phyloP scores from a whole-genome alignment of 2,329 filamentous ascomycete species.

The Curvularia sp. region DNA sequence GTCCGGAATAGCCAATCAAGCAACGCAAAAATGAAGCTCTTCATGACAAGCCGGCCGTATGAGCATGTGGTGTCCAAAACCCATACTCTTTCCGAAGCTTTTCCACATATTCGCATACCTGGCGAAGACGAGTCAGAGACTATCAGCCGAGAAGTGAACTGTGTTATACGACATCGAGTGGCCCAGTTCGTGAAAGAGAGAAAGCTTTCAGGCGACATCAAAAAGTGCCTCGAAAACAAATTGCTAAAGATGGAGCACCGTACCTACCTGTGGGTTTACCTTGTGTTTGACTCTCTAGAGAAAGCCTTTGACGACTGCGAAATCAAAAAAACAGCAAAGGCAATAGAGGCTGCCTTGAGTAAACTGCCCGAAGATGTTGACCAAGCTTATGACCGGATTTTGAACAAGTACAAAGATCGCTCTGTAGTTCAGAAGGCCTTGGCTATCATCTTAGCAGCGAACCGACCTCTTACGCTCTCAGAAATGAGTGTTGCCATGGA shows the following conservation, averaged over 20 bases:
- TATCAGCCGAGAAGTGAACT: constrained; percentile 30
- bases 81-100: constrained; percentile 16
- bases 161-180: constrained; percentile 25
- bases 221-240: constrained; percentile 16
- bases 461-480: not conserved
- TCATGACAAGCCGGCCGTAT: constrained; percentile 32
- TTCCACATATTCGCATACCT: constrained; percentile 29
- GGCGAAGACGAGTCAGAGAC: constrained; percentile 30
- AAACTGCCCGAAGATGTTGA: constrained; percentile 21
- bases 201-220: constrained; percentile 20
- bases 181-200: constrained; percentile 22
- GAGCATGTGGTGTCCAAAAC: constrained; percentile 24
- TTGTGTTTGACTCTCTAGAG: constrained; percentile 25
- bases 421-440: not conserved
- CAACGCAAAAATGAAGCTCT: constrained; percentile 21
- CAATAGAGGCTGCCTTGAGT: constrained; percentile 12
- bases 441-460: not conserved
- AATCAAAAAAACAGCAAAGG: constrained; percentile 24
- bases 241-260: constrained; percentile 25
- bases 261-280: constrained; percentile 31
- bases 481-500: not conserved
- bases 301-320: no score
- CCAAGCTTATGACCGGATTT: constrained; percentile 25
- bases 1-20: constrained; percentile 11
- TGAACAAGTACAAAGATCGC: constrained; percentile 24